Evolutionary conservation across 2,329 filamentous ascomycete species (phyloP), one percentile per base, ranked within the genome.

Genomic region (Aspergillus sp.): DNA sequence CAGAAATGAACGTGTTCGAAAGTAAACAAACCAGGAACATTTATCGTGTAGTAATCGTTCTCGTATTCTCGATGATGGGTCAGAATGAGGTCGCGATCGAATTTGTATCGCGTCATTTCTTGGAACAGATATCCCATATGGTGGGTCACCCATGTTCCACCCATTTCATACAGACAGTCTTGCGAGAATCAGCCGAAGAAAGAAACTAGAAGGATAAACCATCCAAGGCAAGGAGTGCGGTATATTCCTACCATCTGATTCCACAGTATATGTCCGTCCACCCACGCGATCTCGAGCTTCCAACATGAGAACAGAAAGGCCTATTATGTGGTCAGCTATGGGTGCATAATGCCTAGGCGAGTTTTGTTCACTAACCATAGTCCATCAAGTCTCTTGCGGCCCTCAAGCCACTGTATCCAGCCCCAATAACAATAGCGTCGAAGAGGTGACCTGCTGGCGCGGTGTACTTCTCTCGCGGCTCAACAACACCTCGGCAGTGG

Each of bases 281-380:
- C 81, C 81, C 46, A 83, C 77, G 0, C 81, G 71, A 60, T 84
- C 79, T 10, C 81, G 75, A 0, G 74, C 80, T 67, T 83, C 80
- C 0, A 82, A 56, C 2, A 82, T 71, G 1, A 82, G 20, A 24
- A 59, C 57, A 7, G 57, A 59, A 12, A 18, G 22, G 3, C 49
- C 57, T 59, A 14, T 47, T 29, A 29, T 18, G 26, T 45, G 39
- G 52, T 51, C 26, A 53, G 51, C 18, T 12, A 14, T 22, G 26
- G 32, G 56, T 61, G 14, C 2, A 10, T 14, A 2, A 6, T 55
- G 6, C 6, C 6, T 4, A 1, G 22, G 9, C 12, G 2, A 1
- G 24, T 10, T 24, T n/a, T 18, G 5, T 22, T 20, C 2, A 52
- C 53, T 5, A 16, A 59, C 49, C 49, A 12, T 39, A 50, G 67